Base-by-base conservation (phyloP, 345 rosid species). In the Eucalyptus melliodora region DNA sequence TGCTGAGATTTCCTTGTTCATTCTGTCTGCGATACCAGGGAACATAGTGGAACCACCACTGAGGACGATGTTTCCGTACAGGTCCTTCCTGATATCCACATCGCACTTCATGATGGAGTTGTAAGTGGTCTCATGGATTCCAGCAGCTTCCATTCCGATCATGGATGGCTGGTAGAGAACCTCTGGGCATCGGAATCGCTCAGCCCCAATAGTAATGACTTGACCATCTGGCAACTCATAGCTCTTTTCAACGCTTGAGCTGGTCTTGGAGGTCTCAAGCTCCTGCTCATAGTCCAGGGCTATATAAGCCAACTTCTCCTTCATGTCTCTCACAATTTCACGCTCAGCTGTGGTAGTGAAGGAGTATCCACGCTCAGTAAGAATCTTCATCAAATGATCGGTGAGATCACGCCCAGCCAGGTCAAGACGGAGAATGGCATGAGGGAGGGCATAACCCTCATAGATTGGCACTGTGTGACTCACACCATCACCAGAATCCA, bases 21-120 rank as follows among this genome's bases (percentile, higher is more conserved):
- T 95, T 93, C 97, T 94, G 89, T 95, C 97, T 82, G 94, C 96
- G 62, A 95, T 94, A 86, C 97, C 97, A 3, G 93, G 88, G 91
- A 95, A 95, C 97, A 95, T 94, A 87, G 97, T 95, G 89, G 96
- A 90, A 90, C 97, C 97, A 90, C 97, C 97, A 90, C 96, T 94
- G 89, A 95, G 93, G 82, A 95, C 97, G 59, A 95, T 95, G 93
- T 94, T 94, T 1, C 97, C 97, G 47, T 95, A 95, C 92, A 95
- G 90, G 89, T 95, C 97, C 92, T 95, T 95, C 91, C 97, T 94
- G 62, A 95, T 94, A 90, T 95, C 97, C 49, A 95, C 96, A 49
- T 95, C 97, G 88, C 96, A 94, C 91, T 95, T 95, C 96, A 95
- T 95, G 90, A 95, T 95, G 55, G 96, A 94, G 90, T 95, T 95